Evolutionary conservation across 129 eudicot genomes (phyloP).

Genomic region (Escallonia herrerae): DNA sequence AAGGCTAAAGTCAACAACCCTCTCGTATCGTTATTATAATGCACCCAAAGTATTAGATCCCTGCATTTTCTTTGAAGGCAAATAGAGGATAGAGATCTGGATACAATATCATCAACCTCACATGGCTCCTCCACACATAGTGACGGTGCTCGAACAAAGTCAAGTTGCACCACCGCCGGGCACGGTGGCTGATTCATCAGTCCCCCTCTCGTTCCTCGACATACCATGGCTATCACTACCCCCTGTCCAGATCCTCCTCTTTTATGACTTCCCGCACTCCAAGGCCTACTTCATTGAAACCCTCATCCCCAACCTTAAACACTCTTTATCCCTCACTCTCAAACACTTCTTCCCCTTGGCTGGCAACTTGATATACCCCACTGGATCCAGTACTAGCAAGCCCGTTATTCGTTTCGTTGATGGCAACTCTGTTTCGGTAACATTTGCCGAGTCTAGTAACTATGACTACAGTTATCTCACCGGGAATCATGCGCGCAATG

Average conservation of each 20-base stretch:
- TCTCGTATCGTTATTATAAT: too few relatives aligned
- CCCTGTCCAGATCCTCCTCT: slow-evolving; percentile 17
- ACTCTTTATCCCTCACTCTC: slow-evolving; percentile 19
- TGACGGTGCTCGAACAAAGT: slow-evolving; percentile 3
- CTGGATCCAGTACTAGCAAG: neutral
- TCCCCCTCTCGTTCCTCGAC: slow-evolving; percentile 23
- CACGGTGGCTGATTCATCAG: neutral
- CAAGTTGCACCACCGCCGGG: slow-evolving; percentile 15
- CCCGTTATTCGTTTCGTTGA: slow-evolving; percentile 5
- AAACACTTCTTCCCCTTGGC: slow-evolving; percentile 9
- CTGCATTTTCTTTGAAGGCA: too few relatives aligned
- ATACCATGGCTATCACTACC: slow-evolving; percentile 11
- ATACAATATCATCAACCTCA: too few relatives aligned
- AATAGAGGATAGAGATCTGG: too few relatives aligned
- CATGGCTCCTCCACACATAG: too few relatives aligned
- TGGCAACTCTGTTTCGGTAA: slow-evolving; percentile 25
- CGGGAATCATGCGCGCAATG: neutral
- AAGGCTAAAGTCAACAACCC: too few relatives aligned
- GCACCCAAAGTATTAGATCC: too few relatives aligned
- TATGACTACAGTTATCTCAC: slow-evolving; percentile 6
- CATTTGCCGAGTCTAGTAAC: slow-evolving; percentile 18
- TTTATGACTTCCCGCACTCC: slow-evolving; percentile 10
- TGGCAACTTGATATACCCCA: slow-evolving; percentile 5
- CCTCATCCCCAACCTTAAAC: slow-evolving; percentile 11
- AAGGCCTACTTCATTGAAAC: neutral